phyloP scores from a whole-genome alignment of 2,329 filamentous ascomycete species.

The Verticillium isaacii region DNA sequence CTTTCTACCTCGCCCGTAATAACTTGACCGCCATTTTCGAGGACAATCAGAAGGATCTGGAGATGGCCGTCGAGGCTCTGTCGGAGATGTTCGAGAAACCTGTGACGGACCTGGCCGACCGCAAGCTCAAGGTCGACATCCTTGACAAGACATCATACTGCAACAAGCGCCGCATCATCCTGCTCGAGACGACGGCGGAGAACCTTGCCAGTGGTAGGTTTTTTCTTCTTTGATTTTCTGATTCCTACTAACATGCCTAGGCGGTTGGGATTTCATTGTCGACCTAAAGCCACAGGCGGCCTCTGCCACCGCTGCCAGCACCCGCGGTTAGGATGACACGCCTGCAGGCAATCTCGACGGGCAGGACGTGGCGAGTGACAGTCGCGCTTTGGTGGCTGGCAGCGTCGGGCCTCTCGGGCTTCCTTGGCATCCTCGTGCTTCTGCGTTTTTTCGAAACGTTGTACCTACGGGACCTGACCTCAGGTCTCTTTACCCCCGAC shows the following conservation, averaged over 20 bases:
- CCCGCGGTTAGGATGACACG: conserved; percentile 14
- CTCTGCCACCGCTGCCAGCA: conserved; percentile 14
- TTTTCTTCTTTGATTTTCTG: background rate
- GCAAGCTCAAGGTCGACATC: conserved; percentile 96
- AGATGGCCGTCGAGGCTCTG: conserved; percentile 92
- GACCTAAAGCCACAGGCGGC: conserved; percentile 18
- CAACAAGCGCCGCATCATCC: conserved; percentile 82
- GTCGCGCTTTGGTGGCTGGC: background rate
- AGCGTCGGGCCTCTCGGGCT: background rate
- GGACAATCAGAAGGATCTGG: conserved; percentile 96
- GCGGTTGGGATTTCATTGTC: conserved; percentile 41
- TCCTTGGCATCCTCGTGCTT: background rate
- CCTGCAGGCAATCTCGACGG: background rate
- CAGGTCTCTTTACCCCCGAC: too few relatives aligned
- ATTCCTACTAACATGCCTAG: conserved; percentile 25
- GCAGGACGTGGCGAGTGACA: background rate
- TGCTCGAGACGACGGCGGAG: conserved; percentile 88
- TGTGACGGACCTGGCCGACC: conserved; percentile 72
- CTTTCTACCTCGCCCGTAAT: conserved; percentile 93
- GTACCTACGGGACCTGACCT: too few relatives aligned
- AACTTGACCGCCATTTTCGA: conserved; percentile 97
- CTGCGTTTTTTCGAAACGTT: too few relatives aligned
- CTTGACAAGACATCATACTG: conserved; percentile 99
- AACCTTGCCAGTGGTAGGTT: conserved; percentile 76
- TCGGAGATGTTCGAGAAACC: conserved; percentile 99